Evolutionary conservation across 106 monocot species (phyloP), one percentile per base, ranked within the genome.

Genomic region (Agapanthus africanus): DNA sequence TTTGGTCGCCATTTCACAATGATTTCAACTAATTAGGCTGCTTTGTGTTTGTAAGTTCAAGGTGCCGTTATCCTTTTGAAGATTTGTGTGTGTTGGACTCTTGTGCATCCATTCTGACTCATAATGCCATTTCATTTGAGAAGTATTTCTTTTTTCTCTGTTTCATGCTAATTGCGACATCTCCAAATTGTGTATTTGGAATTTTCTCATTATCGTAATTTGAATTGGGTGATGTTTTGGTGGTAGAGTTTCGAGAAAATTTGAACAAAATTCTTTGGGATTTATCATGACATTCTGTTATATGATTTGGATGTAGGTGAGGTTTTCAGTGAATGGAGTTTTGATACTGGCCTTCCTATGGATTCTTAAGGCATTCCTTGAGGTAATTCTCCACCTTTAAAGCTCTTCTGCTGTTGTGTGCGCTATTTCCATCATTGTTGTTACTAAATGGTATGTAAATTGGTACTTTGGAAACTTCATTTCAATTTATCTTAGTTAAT

Each of bases 301-400:
- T 1, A 9, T 37, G 21, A 41, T 71, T 63, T n/a, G 32, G 32
- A 46, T 63, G 11, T 67, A 99, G 97, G 97, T 99, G 37, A 54
- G 80, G 15, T 99, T 99, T 74, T 81, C 92, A 21, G 97, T 99
- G 6, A 83, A 99, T 76, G 97, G 97, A 50, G 77, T 84, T 18
- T 49, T 99, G 56, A 78, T 99, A 54, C 80, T 99, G 67, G 78
- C 89, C 4, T 92, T 81, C 54, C 60, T 99, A 23, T 99, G 97
- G 97, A 90, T 90, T 76, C 74, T 92, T 9, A 92, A 92, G 77
- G 92, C 89, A 23, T 82, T 99, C 47, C 89, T 99, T 70, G 97
- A 99, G 92, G 97, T 99, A 80, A 35, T 23, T 63, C 63, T 19
- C 63, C 19, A 16, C 5, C 7, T 54, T 54, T 4, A 26, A 54